Base-by-base conservation (phyloP, 441 rosid species). In the Pelargonium australe region DNA sequence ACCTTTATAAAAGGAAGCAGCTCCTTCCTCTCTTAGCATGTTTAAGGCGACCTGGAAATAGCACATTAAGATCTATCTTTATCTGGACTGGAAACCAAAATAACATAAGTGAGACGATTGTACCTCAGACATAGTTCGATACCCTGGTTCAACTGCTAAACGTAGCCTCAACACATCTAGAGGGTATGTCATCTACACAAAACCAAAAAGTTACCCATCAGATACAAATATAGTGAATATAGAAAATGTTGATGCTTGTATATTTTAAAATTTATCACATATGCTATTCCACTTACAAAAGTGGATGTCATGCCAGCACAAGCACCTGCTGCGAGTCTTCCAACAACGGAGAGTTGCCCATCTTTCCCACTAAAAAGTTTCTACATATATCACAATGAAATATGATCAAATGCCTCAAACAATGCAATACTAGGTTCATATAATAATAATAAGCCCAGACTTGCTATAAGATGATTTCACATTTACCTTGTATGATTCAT, bases 251-350 rank as follows among this genome's bases (percentile, higher is more conserved):
- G 16, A 2, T 13, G 57, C 57, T 25, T 25, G 5, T 12, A 49
- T 49, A 49, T 49, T 49, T 2, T 0, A 49, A 49, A 49, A 49
- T 57, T 64, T 55, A 68, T 73, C 20, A 13, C 69, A 60, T 43
- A 28, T 45, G 65, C 6, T 12, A 12, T 49, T 49, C 13, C 25
- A 82, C 89, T 85, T 83, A 95, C 97, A 80, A 88, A 83, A 79
- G 99, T 91, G 70, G 99, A 94, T 14, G 99, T 89, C 96, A 94
- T 94, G 84, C 97, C 99, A 80, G 99, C 97, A 84, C 99, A 91
- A 83, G 99, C 97, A 74, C 99, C 97, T 0, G 98, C 99, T 0
- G 90, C 87, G 60, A 95, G 91, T 81, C 99, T 92, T 72, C 98
- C 97, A 20, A 91, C 74, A 74, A 95, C 90, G 66, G 98, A 82